Evolutionary conservation across 2,329 filamentous ascomycete species (phyloP), one percentile per base, ranked within the genome.

Genomic region (Cryphonectria naterciae): DNA sequence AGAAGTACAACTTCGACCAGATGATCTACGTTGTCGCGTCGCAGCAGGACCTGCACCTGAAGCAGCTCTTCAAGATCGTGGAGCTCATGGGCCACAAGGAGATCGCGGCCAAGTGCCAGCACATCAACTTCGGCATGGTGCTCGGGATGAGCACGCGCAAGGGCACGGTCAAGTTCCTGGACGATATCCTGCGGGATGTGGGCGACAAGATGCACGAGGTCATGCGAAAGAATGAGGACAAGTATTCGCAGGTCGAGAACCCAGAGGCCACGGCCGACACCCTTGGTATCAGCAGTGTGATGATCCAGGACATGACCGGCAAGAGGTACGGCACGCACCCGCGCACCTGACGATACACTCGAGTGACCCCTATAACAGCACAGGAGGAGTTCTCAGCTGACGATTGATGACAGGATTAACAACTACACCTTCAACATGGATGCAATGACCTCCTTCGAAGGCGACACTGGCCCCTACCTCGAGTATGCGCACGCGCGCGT

Each of bases 261-360:
- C 95, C 95, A 0, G 90, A 89, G 68, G 87, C 89, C 68, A 92
- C 91, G 13, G 94, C 96, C 73, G 96, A 98, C 83, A 93, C 89
- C 15, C 88, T 98, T 3, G 96, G 95, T 74, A 98, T 98, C 79
- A 95, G 92, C 74, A 92, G 93, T 78, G 95, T 98, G 78, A 98
- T 98, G 94, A 94, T 97, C 28, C 95, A 98, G 82, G 96, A 98
- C 79, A 97, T 98, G 94, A 92, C 89, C 75, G 96, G 95, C 80
- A 98, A 98, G 89, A 89, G 93, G 91, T 92, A 82, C 74, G 87
- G 43, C 43, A 1, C 17, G 60, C n/a, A 19, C 17, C 17, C 43
- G 22, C 17, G 43, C 43, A 46, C 17, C 17, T 19, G 28, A 28
- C 52, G 22, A 25, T 25, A 25, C 17, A 6, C 3, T 13, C 17